A percentile compares a stretch with the other conserved stretches of the same genome.
These are phyloP conservation scores for Grosmannia serpens DNA, from an alignment of 2,329 filamentous ascomycete genomes.

Conservation along the genomic window DNA sequence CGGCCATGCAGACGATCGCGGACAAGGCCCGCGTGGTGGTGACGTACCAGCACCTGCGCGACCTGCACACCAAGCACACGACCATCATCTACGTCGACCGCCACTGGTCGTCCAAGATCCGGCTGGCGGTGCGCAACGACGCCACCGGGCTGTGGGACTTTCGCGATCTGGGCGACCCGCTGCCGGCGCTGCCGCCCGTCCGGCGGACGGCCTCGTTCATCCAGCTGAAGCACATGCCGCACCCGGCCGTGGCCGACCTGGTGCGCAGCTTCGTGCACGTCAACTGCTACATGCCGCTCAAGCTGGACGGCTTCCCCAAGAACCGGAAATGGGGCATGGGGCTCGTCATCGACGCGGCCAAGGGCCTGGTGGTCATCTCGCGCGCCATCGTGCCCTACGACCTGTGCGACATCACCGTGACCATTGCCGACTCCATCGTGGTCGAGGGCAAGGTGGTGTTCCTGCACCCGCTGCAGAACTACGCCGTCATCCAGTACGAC, in stretches of 20 bases:
- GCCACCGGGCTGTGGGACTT: constrained; percentile 90
- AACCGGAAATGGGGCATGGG: constrained; percentile 92
- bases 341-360: constrained; percentile 91
- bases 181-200: constrained; percentile 62
- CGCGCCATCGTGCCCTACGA: constrained; percentile 92
- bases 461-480: constrained; percentile 93
- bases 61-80: constrained; percentile 89
- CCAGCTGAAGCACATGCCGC: constrained; percentile 74
- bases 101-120: constrained; percentile 94
- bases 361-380: constrained; percentile 89
- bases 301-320: constrained; percentile 95
- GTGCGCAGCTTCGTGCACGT: constrained; percentile 93
- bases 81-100: constrained; percentile 86
- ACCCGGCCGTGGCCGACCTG: constrained; percentile 84
- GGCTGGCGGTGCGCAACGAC: constrained; percentile 83
- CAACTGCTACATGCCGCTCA: constrained; percentile 84
- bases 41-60: constrained; percentile 88
- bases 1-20: constrained; percentile 81
- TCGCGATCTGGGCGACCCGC: constrained; percentile 65
- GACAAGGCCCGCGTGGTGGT: constrained; percentile 77
- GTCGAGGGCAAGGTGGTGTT: constrained; percentile 92
- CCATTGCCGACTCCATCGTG: constrained; percentile 92
- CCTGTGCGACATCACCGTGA: constrained; percentile 90
- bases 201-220: constrained; percentile 82
- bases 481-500: constrained; percentile 91